phyloP scores from a whole-genome alignment of 345 rosid species.

The Cardiospermum halicacabum region DNA sequence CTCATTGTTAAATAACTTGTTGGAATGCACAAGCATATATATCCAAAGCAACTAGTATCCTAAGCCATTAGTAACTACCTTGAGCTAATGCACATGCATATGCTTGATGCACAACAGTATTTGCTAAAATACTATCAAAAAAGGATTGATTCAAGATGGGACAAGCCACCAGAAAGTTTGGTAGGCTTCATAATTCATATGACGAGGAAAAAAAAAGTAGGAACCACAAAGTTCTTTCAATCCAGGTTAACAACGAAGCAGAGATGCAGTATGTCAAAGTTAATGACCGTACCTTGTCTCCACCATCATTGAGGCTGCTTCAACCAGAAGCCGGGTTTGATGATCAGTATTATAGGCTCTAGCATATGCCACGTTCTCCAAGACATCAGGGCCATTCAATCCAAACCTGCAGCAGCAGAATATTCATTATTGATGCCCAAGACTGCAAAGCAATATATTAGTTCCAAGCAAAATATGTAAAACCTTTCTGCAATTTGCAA shows the following conservation, averaged over 20 bases:
- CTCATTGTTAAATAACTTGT: background rate
- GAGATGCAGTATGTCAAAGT: background rate
- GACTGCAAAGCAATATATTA: conserved; percentile 4
- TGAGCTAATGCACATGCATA: background rate
- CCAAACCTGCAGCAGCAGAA: conserved; percentile 57
- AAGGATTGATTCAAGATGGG: background rate
- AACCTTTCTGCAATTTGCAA: conserved; percentile 93
- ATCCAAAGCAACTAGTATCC: background rate
- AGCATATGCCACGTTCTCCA: conserved; percentile 96
- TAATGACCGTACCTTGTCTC: conserved; percentile 61
- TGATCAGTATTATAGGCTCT: conserved; percentile 99
- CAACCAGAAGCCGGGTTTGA: conserved; percentile 93
- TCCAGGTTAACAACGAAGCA: background rate
- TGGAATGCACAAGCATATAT: background rate
- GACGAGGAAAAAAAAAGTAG: background rate
- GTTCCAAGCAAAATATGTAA: conserved; percentile 8
- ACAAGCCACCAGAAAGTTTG: background rate
- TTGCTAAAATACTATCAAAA: background rate
- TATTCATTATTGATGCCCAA: conserved; percentile 9
- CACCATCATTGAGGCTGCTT: conserved; percentile 99
- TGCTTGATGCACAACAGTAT: background rate
- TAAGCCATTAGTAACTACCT: background rate
- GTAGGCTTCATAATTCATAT: background rate
- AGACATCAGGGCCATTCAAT: conserved; percentile 87
- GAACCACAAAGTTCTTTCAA: background rate